Percentiles rank a stretch among this genome's conserved stretches.
phyloP scores from a whole-genome alignment of 352 stramenopile species.

The Pythium brachiatum region DNA sequence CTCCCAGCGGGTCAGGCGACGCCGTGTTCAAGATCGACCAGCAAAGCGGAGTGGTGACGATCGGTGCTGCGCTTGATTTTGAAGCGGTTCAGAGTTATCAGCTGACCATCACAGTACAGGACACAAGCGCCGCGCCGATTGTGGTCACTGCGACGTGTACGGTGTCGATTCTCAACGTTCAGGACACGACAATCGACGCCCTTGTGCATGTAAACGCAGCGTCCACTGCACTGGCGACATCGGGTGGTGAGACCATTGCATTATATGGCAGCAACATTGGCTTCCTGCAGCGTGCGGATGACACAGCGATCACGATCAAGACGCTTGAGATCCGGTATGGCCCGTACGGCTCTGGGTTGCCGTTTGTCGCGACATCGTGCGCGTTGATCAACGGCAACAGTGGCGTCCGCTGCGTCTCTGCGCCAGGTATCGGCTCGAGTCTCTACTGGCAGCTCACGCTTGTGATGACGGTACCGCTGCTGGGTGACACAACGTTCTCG shows the following conservation, averaged over 20 bases:
- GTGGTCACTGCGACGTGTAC: neutral
- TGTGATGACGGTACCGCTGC: slow-evolving; percentile 34
- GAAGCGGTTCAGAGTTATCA: slow-evolving; percentile 45
- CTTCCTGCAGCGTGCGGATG: slow-evolving; percentile 47
- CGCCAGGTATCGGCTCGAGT: slow-evolving; percentile 34
- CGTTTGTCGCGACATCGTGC: slow-evolving; percentile 40
- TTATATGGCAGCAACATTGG: slow-evolving; percentile 51
- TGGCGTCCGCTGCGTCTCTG: slow-evolving; percentile 39
- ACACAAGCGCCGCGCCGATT: slow-evolving; percentile 30
- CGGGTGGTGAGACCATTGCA: slow-evolving; percentile 35
- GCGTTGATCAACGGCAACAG: slow-evolving; percentile 44
- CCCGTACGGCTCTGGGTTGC: slow-evolving; percentile 32
- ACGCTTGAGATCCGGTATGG: slow-evolving; percentile 44
- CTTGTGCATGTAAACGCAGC: slow-evolving; percentile 10
- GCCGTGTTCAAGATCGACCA: slow-evolving; percentile 33
- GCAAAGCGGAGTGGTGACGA: slow-evolving; percentile 29
- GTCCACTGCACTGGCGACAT: slow-evolving; percentile 27
- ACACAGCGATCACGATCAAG: slow-evolving; percentile 30
- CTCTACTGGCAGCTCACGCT: slow-evolving; percentile 55
- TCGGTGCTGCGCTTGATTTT: slow-evolving; percentile 40
- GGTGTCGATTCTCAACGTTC: slow-evolving; percentile 21
- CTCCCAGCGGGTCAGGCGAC: slow-evolving; percentile 20
- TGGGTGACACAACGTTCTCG: slow-evolving; percentile 41
- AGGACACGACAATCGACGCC: slow-evolving; percentile 28
- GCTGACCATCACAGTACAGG: slow-evolving; percentile 33